Evolutionary conservation across 306 rosid species (phyloP), one percentile per base, ranked within the genome.

Genomic region (barrel medic (Medicago truncatula)): DNA sequence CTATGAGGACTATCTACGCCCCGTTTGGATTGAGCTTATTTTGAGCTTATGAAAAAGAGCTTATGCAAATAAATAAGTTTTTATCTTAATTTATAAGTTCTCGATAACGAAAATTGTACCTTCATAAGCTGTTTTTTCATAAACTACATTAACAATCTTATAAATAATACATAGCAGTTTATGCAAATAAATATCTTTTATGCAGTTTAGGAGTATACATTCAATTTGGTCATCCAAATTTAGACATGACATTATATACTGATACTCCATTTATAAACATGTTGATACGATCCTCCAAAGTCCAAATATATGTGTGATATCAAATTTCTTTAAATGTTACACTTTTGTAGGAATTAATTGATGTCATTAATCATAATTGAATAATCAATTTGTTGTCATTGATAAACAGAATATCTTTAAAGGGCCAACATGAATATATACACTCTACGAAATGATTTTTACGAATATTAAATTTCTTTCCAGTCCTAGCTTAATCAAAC

Each of bases 221-320:
- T 71, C 20, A 71, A 31, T 70, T 70, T 70, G 70, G 76, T 57
- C 41, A 40, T 72, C 67, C 54, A 57, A 72, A 39, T 41, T 39
- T 72, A 56, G 40, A 56, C 11, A 9, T 7, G 3, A 39, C 14
- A 7, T 56, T n/a, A 38, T n/a, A 38, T 46, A 12, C 13, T 56
- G 2, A 16, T 71, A 15, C 50, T 71, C 52, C 38, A 47, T 71
- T 70, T 38, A 71, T 10, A 53, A 17, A 71, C 53, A 18, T 71
- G 12, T 43, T 43, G 3, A 71, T 9, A 53, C 54, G 6, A 9
- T 54, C 74, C n/a, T 53, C 47, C 5, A 23, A 40, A 57, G 67
- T 21, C 28, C 28, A 23, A 23, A 23, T 23, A 73, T 58, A 59
- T 25, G 13, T 44, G 23, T 1, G 7, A 66, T 14, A 50, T 64